These are phyloP conservation scores for Fusarium globosum DNA, from an alignment of 2,329 filamentous ascomycete genomes.

Conservation along the genomic window DNA sequence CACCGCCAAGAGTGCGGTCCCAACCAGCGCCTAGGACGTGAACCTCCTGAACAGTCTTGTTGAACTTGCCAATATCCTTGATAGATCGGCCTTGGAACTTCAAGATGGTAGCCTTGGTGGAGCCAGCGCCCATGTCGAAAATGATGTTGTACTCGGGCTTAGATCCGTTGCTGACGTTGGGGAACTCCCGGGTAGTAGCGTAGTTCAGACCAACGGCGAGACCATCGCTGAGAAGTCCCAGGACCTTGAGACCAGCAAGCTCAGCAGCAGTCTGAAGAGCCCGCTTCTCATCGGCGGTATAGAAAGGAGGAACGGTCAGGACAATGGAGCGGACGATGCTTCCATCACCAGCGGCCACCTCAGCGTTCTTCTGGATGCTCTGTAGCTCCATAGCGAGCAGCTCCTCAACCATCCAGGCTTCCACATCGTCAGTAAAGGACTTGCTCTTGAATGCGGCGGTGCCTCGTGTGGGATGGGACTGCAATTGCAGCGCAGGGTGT, in stretches of 20 bases:
- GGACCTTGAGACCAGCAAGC: constrained; percentile 86
- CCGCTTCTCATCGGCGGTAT: constrained; percentile 88
- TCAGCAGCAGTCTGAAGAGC: constrained; percentile 86
- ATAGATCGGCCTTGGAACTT: constrained; percentile 89
- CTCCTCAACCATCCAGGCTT: constrained; percentile 86
- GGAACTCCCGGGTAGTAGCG: constrained; percentile 90
- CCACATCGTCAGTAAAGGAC: constrained; percentile 69
- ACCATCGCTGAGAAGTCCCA: constrained; percentile 88
- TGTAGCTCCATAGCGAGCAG: constrained; percentile 95
- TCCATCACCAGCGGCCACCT: constrained; percentile 81
- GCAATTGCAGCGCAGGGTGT: constrained; percentile 82
- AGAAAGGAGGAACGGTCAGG: constrained; percentile 90
- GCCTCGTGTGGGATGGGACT: constrained; percentile 67
- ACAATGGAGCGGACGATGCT: constrained; percentile 82
- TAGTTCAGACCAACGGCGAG: constrained; percentile 95
- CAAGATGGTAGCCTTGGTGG: constrained; percentile 88
- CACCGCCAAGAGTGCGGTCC: constrained; percentile 90
- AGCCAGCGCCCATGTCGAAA: constrained; percentile 98
- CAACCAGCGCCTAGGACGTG: constrained; percentile 86
- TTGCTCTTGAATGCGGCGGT: constrained; percentile 87
- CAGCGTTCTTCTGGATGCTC: constrained; percentile 89
- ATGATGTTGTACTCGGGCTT: constrained; percentile 93
- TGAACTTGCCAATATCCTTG: constrained; percentile 92
- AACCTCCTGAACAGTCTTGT: constrained; percentile 98
- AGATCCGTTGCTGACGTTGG: constrained; percentile 81